phyloP scores from a whole-genome alignment of 1,139 yeast species.

The Nakaseomyces delphensis region DNA sequence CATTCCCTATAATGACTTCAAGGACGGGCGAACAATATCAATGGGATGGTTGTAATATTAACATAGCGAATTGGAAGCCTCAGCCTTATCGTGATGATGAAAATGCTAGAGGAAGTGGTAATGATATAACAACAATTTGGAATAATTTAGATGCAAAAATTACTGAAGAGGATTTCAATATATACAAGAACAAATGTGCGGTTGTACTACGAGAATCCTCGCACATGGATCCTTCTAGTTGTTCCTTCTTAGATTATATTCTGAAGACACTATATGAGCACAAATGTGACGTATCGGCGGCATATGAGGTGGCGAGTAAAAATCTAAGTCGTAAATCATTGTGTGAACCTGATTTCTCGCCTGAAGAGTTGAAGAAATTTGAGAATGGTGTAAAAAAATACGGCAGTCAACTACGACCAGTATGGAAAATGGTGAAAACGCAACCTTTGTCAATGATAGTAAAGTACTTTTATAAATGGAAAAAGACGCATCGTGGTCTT shows the following conservation, averaged over 20 bases:
- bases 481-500: constrained; percentile 67
- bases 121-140: constrained; percentile 50
- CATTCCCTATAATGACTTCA: constrained; percentile 27
- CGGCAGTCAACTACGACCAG: constrained; percentile 78
- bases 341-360: constrained; percentile 65
- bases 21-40: constrained; percentile 26
- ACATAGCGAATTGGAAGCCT: constrained; percentile 10
- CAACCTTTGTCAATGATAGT: constrained; percentile 73
- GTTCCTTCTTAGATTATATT: constrained; percentile 74
- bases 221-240: constrained; percentile 43
- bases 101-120: not conserved
- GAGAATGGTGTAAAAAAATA: constrained; percentile 65
- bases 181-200: constrained; percentile 46
- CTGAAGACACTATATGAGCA: constrained; percentile 45
- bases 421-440: constrained; percentile 55
- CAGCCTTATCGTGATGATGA: constrained; percentile 13
- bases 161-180: constrained; percentile 37
- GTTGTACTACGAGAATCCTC: constrained; percentile 46
- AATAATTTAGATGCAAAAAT: constrained; percentile 36
- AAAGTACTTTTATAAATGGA: constrained; percentile 82
- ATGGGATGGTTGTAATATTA: constrained; percentile 22
- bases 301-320: constrained; percentile 35
- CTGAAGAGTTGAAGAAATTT: constrained; percentile 56
- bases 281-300: constrained; percentile 42
- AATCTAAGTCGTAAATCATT: constrained; percentile 49